Base-by-base conservation (phyloP, 2,329 filamentous ascomycete species). In the Cladosporium halotolerans region DNA sequence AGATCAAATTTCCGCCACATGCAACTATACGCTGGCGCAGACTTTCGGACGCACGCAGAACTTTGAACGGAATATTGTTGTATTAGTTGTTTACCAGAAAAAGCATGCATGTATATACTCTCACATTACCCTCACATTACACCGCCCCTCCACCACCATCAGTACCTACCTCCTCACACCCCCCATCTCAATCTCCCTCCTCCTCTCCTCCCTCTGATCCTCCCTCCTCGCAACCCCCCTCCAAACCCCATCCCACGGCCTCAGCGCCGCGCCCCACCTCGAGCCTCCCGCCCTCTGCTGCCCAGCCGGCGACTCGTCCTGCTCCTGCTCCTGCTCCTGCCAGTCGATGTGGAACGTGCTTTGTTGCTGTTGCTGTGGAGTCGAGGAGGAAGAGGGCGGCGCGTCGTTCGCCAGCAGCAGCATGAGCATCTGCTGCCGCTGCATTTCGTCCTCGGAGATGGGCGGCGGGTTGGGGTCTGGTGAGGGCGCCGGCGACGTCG, bases 391-490 rank as follows among this genome's bases (percentile, higher is more conserved):
- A 56, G 62, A 57, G 7, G 61, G 56, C 10, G 53, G 65, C 63
- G 16, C 65, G 56, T 56, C 66, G 36, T 56, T 57, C 13, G 63
- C 58, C 40, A 68, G 61, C 13, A 78, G 70, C 0, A 79, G 67
- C 57, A 72, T 68, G n/a, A 74, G 69, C 71, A 78, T 76, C 56
- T 78, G 76, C 58, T 76, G 73, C 31, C 74, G 73, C 54, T 76
- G 73, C 55, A 72, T 66, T 46, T 79, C 76, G 51, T 77, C 74
- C 59, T 79, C 76, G 18, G 70, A 69, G 51, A 75, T 67, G 16
- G 59, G 52, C 18, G 65, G 60, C 10, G 68, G 62, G 38, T 68
- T 63, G 52, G 57, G 10, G 52, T 59, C 3, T 23, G 56, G 41
- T 45, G 58, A 18, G 55, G 19, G 45, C 45, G 39, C 48, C 60